A percentile compares a stretch with the other conserved stretches of the same genome.
Conservation (phyloP, 2,329 filamentous ascomycete genomes). For the Sporothrix humicola region DNA sequence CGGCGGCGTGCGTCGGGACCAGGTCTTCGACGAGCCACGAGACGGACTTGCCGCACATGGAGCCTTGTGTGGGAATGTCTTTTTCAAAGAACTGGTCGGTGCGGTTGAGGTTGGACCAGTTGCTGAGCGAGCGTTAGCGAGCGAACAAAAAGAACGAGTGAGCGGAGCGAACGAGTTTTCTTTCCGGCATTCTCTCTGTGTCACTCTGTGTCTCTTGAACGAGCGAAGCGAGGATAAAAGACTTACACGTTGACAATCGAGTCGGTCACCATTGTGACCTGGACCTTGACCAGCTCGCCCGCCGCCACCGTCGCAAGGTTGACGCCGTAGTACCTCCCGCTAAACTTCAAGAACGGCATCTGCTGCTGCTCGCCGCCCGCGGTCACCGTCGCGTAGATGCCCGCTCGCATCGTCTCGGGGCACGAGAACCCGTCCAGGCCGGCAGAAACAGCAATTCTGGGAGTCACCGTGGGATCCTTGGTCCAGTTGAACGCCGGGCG, state of each 20-base stretch:
- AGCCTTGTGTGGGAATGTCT: constrained; percentile 10
- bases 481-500: constrained; percentile 31
- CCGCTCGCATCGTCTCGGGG: constrained; percentile 30
- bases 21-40: constrained; percentile 36
- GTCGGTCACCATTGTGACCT: constrained; percentile 27
- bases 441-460: constrained; percentile 32
- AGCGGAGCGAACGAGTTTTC: constrained; percentile 1
- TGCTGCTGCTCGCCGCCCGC: constrained; percentile 32
- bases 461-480: constrained; percentile 28
- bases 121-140: constrained; percentile 19
- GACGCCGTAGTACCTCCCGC: constrained; percentile 25
- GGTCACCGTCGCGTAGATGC: constrained; percentile 32
- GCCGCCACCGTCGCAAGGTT: constrained; percentile 25
- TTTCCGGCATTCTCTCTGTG: no score
- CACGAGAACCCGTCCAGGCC: constrained; percentile 33
- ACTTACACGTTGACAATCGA: constrained; percentile 31
- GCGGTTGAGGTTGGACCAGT: constrained; percentile 34
- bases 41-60: constrained; percentile 34
- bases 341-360: constrained; percentile 34
- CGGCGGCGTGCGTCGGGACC: constrained; percentile 26
- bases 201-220: no score
- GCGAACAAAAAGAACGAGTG: no score
- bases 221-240: no score
- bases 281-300: constrained; percentile 27
- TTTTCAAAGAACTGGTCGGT: constrained; percentile 31